These are phyloP conservation scores for Coemansia sp. DNA, from an alignment of 192 early-diverging fungal genomes.

Conservation along the genomic window DNA sequence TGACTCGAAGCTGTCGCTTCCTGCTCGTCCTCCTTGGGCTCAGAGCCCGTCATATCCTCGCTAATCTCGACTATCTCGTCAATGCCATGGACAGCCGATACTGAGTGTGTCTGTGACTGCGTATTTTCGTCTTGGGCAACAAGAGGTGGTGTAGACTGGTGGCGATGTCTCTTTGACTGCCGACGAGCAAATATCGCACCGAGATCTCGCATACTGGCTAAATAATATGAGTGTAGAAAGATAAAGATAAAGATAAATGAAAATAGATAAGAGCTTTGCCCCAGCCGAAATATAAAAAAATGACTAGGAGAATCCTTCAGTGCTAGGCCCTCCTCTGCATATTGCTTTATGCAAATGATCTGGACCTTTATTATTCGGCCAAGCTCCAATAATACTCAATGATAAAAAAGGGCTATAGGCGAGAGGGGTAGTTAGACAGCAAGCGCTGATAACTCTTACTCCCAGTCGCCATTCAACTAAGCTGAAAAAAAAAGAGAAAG, in stretches of 20 bases:
- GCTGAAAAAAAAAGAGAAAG: background rate
- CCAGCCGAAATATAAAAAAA: background rate
- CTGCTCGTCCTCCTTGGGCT: background rate
- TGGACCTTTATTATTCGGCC: background rate
- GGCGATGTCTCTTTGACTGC: background rate
- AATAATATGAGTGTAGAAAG: background rate
- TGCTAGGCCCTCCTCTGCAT: background rate
- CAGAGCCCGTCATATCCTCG: background rate
- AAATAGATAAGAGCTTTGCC: background rate
- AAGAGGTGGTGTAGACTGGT: background rate
- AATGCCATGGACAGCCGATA: background rate
- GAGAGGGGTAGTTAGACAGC: background rate
- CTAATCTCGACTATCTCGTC: conserved; percentile 4
- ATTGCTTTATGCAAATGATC: background rate
- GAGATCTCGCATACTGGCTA: background rate
- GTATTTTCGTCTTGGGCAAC: background rate
- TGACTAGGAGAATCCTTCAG: too few relatives aligned
- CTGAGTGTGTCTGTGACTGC: background rate
- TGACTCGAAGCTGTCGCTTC: background rate
- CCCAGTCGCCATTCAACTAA: conserved; percentile 2
- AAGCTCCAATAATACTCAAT: background rate
- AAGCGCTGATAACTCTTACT: background rate
- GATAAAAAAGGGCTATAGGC: background rate
- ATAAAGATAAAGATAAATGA: too few relatives aligned
- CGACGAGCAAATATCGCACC: conserved; percentile 2